A percentile compares a stretch with the other conserved stretches of the same genome.
phyloP scores from a whole-genome alignment of 2,329 filamentous ascomycete genomes.

The Aspergillus flavus region DNA sequence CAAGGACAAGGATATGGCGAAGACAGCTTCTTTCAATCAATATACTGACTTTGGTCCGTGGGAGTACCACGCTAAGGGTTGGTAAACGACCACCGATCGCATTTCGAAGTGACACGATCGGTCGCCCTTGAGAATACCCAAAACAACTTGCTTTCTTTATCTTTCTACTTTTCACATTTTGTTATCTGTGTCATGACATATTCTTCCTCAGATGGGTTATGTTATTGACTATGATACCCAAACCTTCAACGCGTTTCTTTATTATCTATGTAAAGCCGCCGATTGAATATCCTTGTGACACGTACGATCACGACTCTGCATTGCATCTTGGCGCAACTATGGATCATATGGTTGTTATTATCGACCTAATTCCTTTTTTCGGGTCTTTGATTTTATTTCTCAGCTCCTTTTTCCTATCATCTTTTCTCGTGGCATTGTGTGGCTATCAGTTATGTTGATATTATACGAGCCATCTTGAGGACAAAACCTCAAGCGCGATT shows the following conservation, averaged over 20 bases:
- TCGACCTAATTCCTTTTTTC: constrained; percentile 22
- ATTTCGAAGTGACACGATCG: neutral
- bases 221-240: constrained; percentile 28
- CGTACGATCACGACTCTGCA: constrained; percentile 42
- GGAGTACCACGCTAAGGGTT: constrained; percentile 84
- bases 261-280: constrained; percentile 22
- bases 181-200: constrained; percentile 13
- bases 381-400: constrained; percentile 24
- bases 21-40: constrained; percentile 78
- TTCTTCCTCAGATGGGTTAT: constrained; percentile 15
- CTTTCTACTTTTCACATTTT: neutral
- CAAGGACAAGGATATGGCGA: constrained; percentile 61
- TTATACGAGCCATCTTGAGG: constrained; percentile 24
- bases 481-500: constrained; percentile 24
- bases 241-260: constrained; percentile 15
- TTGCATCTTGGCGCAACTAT: constrained; percentile 43
- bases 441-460: constrained; percentile 31
- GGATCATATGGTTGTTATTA: constrained; percentile 29
- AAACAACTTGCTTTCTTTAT: neutral
- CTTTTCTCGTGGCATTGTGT: constrained; percentile 31
- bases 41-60: constrained; percentile 82
- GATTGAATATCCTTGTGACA: constrained; percentile 32
- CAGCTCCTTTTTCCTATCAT: constrained; percentile 26
- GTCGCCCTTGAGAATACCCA: neutral
- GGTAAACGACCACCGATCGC: constrained; percentile 54